Evolutionary conservation across 2,329 filamentous ascomycete genomes (phyloP).

Genomic region (Cladorrhinum sp.): DNA sequence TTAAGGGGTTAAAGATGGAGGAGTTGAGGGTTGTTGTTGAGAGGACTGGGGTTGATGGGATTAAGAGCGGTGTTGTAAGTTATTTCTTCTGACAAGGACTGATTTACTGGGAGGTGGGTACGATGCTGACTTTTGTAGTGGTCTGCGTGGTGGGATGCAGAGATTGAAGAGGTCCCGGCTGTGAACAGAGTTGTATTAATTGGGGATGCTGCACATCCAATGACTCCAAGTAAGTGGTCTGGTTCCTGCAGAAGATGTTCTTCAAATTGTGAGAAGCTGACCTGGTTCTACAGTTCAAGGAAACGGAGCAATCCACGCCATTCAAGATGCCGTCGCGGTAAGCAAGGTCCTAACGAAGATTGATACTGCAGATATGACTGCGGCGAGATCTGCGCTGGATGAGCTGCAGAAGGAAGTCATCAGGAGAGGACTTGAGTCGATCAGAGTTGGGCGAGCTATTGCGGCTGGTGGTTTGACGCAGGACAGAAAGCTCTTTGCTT

Average conservation of each 20-base stretch:
- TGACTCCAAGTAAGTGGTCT: slow-evolving; percentile 41
- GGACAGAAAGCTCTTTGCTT: slow-evolving; percentile 11
- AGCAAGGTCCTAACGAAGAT: slow-evolving; percentile 26
- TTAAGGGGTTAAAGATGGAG: slow-evolving; percentile 9
- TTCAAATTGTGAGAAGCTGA: not conserved
- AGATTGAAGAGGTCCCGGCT: slow-evolving; percentile 37
- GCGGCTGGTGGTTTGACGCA: not conserved
- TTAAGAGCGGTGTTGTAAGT: slow-evolving; percentile 23
- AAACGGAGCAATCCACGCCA: slow-evolving; percentile 46
- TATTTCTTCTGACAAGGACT: too few species aligned
- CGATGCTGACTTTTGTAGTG: not conserved
- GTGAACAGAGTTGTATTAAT: slow-evolving; percentile 38
- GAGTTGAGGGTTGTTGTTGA: slow-evolving; percentile 26
- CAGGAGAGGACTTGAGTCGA: slow-evolving; percentile 27
- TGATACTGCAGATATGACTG: slow-evolving; percentile 1
- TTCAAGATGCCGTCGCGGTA: slow-evolving; percentile 37
- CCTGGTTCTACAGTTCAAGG: slow-evolving; percentile 39
- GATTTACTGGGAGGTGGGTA: too few species aligned
- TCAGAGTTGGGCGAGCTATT: slow-evolving; percentile 14
- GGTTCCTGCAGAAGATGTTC: not conserved
- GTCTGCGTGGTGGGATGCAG: slow-evolving; percentile 21
- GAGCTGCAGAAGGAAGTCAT: slow-evolving; percentile 30
- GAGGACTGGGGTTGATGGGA: slow-evolving; percentile 32
- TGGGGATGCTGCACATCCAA: slow-evolving; percentile 47
- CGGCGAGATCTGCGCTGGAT: slow-evolving; percentile 22